Evolutionary conservation across 257 asterid species (phyloP), one percentile per base, ranked within the genome.

Genomic region (Eustoma russellianum): DNA sequence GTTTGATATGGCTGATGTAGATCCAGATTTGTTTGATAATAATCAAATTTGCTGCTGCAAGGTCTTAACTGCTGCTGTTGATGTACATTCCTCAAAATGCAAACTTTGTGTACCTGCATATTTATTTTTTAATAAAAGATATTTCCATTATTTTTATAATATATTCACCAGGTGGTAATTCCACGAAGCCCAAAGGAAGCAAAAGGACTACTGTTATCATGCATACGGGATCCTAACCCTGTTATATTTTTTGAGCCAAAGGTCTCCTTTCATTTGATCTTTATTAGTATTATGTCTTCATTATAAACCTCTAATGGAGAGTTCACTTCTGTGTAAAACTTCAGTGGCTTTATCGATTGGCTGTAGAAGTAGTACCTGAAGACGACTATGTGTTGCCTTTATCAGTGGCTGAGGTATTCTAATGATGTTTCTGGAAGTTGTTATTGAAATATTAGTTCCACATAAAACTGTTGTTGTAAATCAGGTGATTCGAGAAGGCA

Each of bases 151-250:
- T 5, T 35, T 35, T 35, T 8, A 4, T 5, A 8, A 35, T 35
- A 50, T 53, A 18, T 41, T 55, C 49, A 55, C 60, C 50, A 91
- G 98, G 98, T 92, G 76, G 98, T 92, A 53, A 85, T 88, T 61
- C 97, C 98, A 12, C 90, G 98, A 57, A 80, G 95, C 70, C 98
- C 98, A 63, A 76, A 46, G 57, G 82, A 92, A 77, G 98, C 98
- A 63, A 92, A 92, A 75, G 97, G 98, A 35, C 66, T 92, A 55
- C 70, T 88, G 48, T 67, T 92, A 63, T 82, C 98, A 24, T 56
- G 74, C 80, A 85, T 92, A 49, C 90, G 93, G 17, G 97, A 92
- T 72, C 97, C 95, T 13, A 92, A 92, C 61, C 98, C 98, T 14
- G 85, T 88, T 46, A 78, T 92, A 52, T 92, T 88, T 75, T 88